Evolutionary conservation across 805 yeast species (phyloP).

Genomic region (Clavispora phyllophila): DNA sequence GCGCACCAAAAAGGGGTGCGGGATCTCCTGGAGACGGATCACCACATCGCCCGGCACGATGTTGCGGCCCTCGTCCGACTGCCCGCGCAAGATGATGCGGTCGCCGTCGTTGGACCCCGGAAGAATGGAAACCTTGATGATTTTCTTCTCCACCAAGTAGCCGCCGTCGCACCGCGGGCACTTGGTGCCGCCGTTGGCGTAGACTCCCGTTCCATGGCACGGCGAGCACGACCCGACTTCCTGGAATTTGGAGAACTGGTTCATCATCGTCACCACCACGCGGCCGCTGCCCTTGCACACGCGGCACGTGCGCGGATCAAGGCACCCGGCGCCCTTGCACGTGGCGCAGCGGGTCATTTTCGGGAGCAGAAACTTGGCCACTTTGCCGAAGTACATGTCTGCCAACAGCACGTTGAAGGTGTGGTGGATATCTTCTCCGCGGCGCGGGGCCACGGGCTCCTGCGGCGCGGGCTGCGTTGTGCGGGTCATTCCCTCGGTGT

Average conservation of each 20-base stretch:
- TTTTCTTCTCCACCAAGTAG: constrained; percentile 42
- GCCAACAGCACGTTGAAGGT: constrained; percentile 46
- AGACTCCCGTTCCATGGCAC: constrained; percentile 34
- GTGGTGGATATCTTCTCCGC: constrained; percentile 47
- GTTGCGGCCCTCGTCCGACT: constrained; percentile 60
- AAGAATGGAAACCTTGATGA: constrained; percentile 47
- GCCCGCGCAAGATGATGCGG: constrained; percentile 47
- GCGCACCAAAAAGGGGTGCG: constrained; percentile 37
- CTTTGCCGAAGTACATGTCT: constrained; percentile 57
- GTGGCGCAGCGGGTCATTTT: constrained; percentile 43
- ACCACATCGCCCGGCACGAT: constrained; percentile 65
- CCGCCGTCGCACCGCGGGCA: constrained; percentile 31
- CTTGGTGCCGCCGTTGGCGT: constrained; percentile 16
- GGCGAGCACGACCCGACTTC: constrained; percentile 27
- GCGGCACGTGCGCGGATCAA: constrained; percentile 30
- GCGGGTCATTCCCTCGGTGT: background rate
- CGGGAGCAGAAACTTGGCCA: constrained; percentile 48
- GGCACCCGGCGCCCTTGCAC: constrained; percentile 54
- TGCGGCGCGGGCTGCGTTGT: constrained; percentile 7
- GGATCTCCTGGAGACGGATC: constrained; percentile 44
- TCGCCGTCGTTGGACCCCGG: constrained; percentile 56
- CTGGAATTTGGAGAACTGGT: constrained; percentile 36
- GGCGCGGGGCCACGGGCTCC: constrained; percentile 1
- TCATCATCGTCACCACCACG: constrained; percentile 42
- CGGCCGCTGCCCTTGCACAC: constrained; percentile 42